These are phyloP conservation scores for Fragilaria radians DNA, from an alignment of 108 stramenopile species.

Conservation along the genomic window DNA sequence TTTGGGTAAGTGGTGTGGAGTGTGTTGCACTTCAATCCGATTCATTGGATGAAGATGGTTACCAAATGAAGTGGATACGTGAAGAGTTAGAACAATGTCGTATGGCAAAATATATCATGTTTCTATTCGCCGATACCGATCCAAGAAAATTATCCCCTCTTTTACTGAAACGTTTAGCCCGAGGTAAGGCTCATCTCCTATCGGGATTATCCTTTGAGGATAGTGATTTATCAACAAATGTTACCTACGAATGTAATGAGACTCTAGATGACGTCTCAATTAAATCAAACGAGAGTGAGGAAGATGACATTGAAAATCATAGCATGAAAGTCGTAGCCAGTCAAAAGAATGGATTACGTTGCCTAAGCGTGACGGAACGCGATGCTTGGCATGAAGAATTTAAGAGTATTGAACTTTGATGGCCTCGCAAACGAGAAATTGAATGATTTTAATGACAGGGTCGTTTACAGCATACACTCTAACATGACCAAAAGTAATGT, in stretches of 20 bases:
- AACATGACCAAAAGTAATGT: too few relatives aligned
- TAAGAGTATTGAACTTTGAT: constrained; percentile 1
- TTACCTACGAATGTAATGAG: constrained; percentile 10
- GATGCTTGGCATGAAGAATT: constrained; percentile 21
- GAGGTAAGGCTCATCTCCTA: constrained; percentile 40
- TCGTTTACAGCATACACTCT: too few relatives aligned
- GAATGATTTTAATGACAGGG: too few relatives aligned
- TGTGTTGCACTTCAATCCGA: constrained; percentile 32
- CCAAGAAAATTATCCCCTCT: constrained; percentile 39
- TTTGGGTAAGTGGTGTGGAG: constrained; percentile 73
- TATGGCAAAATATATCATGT: constrained; percentile 61
- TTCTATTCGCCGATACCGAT: constrained; percentile 69
- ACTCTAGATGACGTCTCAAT: constrained; percentile 32
- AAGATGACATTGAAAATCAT: constrained; percentile 38
- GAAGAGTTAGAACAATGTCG: constrained; percentile 79
- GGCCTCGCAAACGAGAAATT: too few relatives aligned
- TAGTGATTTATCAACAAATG: constrained; percentile 9
- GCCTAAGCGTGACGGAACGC: constrained; percentile 46
- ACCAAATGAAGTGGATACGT: constrained; percentile 40
- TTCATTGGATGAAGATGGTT: background rate
- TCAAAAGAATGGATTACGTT: constrained; percentile 44
- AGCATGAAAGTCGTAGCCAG: constrained; percentile 48
- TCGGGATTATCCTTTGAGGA: constrained; percentile 15
- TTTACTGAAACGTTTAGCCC: constrained; percentile 45
- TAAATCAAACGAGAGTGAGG: constrained; percentile 55